phyloP scores from a whole-genome alignment of 164 flowering plant genomes.

The Magnolia sinica region DNA sequence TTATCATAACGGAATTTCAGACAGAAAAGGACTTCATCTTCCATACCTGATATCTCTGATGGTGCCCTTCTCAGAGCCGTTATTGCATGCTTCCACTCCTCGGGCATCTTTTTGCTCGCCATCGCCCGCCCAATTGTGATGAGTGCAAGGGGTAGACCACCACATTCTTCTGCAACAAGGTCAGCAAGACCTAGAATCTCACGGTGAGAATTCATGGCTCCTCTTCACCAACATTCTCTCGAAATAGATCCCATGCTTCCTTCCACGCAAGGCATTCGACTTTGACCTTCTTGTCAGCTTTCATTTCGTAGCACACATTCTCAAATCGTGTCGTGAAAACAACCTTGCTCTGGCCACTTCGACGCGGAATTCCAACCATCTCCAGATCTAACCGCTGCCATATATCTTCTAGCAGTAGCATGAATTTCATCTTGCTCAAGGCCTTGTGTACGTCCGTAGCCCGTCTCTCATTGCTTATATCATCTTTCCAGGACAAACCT shows the following conservation, averaged over 20 bases:
- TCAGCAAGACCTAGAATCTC: neutral
- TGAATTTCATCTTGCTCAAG: too few relatives aligned
- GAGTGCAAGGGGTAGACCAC: constrained; percentile 11
- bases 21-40: constrained; percentile 2
- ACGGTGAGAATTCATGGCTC: neutral
- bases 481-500: too few relatives aligned
- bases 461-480: too few relatives aligned
- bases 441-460: too few relatives aligned
- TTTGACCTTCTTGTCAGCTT: neutral
- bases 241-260: constrained; percentile 10
- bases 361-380: constrained; percentile 7
- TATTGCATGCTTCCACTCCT: constrained; percentile 13
- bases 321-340: constrained; percentile 5
- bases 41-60: neutral
- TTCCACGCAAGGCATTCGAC: constrained; percentile 3
- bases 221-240: neutral
- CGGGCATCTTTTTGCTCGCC: neutral
- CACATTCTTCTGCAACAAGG: constrained; percentile 4
- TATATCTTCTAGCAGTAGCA: too few relatives aligned
- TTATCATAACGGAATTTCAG: constrained; percentile 8
- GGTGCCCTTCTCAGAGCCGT: neutral
- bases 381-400: neutral
- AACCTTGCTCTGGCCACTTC: constrained; percentile 1
- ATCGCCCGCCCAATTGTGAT: constrained; percentile 9
- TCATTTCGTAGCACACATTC: constrained; percentile 6